phyloP scores from a whole-genome alignment of 2,329 filamentous ascomycete genomes.

The Piedraia hortae region DNA sequence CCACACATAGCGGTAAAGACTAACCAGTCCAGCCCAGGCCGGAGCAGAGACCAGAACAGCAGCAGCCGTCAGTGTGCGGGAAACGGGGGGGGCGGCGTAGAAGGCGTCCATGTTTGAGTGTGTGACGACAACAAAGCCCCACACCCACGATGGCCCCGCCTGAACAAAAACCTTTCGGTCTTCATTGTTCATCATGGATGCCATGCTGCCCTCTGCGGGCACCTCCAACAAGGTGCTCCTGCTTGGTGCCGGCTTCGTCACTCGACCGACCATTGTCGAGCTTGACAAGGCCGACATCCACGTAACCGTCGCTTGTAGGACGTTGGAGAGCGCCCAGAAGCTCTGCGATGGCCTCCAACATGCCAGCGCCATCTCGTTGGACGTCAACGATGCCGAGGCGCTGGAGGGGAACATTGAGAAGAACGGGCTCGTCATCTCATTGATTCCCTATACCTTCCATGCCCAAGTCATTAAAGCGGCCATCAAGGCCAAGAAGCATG shows the following conservation, averaged over 20 bases:
- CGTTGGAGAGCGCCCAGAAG: conserved; percentile 46
- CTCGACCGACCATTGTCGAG: conserved; percentile 30
- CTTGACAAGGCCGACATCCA: conserved; percentile 28
- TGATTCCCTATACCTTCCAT: conserved; percentile 86
- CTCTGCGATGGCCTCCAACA: conserved; percentile 46
- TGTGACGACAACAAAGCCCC: too few relatives aligned
- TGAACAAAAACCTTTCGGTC: too few relatives aligned
- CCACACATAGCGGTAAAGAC: conserved; percentile 26
- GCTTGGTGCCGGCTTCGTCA: conserved; percentile 26
- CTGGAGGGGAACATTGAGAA: conserved; percentile 59
- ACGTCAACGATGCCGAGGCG: conserved; percentile 48
- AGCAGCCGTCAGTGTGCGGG: conserved; percentile 39
- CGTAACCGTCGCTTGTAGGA: conserved; percentile 48
- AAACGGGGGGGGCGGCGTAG: conserved; percentile 37
- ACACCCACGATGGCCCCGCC: too few relatives aligned
- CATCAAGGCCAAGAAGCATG: conserved; percentile 81
- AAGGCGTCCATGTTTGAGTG: conserved; percentile 22
- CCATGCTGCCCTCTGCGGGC: too few relatives aligned
- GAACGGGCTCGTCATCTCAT: conserved; percentile 24
- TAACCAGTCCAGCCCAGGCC: conserved; percentile 30
- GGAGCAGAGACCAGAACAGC: conserved; percentile 34
- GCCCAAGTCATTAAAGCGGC: conserved; percentile 75
- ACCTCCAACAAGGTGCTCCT: conserved; percentile 19
- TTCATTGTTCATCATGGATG: too few relatives aligned
- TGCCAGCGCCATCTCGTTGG: conserved; percentile 51